phyloP scores from a whole-genome alignment of 345 rosid species.

The Hevea brasiliensis region DNA sequence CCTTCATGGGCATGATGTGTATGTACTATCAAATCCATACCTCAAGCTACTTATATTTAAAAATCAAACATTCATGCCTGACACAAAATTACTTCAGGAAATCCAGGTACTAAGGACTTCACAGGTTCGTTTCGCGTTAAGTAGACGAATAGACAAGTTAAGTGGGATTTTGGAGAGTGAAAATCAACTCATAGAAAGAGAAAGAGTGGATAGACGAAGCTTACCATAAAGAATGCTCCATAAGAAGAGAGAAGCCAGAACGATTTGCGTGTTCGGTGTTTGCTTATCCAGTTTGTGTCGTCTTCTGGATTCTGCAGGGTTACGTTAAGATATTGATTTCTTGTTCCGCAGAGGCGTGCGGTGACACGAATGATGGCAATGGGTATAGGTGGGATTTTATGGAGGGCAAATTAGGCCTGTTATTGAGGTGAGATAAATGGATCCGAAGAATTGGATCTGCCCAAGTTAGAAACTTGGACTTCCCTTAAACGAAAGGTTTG shows the following conservation, averaged over 20 bases:
- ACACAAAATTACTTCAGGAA: background rate
- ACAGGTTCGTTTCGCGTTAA: background rate
- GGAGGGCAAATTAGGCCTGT: too few relatives aligned
- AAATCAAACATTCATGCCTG: conserved; percentile 2
- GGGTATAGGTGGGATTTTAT: too few relatives aligned
- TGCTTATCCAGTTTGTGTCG: conserved; percentile 31
- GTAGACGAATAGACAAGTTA: background rate
- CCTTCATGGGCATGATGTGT: conserved; percentile 57
- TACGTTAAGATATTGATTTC: too few relatives aligned
- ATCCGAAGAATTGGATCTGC: too few relatives aligned
- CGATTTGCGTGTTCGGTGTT: conserved; percentile 18
- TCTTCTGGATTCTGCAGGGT: background rate
- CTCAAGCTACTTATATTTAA: conserved; percentile 12
- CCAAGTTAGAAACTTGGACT: too few relatives aligned
- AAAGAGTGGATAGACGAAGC: background rate
- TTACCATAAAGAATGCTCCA: background rate
- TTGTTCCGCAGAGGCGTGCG: background rate
- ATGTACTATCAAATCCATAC: conserved; percentile 57
- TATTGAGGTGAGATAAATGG: too few relatives aligned
- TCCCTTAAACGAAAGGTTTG: too few relatives aligned
- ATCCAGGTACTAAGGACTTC: background rate
- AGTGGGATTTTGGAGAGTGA: background rate
- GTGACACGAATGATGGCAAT: too few relatives aligned
- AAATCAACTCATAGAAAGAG: background rate
- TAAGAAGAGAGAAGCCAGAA: too few relatives aligned